Conservation (phyloP, 2,329 filamentous ascomycete genomes). For the Colletotrichum sp. region DNA sequence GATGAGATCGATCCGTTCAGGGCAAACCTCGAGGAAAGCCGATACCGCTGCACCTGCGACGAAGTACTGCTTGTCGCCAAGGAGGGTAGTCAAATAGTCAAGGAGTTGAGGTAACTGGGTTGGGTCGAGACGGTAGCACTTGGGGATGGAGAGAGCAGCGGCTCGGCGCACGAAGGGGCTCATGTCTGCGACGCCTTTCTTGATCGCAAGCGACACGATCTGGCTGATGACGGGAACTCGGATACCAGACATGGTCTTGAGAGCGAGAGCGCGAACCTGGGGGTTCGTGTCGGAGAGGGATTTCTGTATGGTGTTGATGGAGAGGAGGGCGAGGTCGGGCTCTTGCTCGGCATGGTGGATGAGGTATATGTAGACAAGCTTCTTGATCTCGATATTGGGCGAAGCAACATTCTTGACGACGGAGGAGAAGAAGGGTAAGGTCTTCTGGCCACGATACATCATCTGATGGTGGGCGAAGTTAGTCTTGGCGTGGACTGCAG, state of each 20-base stretch:
- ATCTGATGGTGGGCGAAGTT: slow-evolving; percentile 63
- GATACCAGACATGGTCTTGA: slow-evolving; percentile 97
- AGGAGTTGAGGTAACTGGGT: slow-evolving; percentile 83
- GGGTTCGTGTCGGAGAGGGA: slow-evolving; percentile 92
- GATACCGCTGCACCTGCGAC: slow-evolving; percentile 94
- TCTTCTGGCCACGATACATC: slow-evolving; percentile 92
- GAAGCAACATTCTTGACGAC: slow-evolving; percentile 98
- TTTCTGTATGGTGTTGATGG: slow-evolving; percentile 99
- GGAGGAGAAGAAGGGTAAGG: slow-evolving; percentile 92
- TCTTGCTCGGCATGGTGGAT: slow-evolving; percentile 96
- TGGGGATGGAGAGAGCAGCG: slow-evolving; percentile 91
- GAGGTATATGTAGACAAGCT: slow-evolving; percentile 98
- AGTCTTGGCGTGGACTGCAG: slow-evolving; percentile 16
- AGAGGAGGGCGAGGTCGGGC: slow-evolving; percentile 91
- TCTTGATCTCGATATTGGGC: slow-evolving; percentile 93
- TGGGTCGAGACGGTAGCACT: slow-evolving; percentile 92
- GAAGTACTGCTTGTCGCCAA: slow-evolving; percentile 94
- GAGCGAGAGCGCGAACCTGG: slow-evolving; percentile 86
- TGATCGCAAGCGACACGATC: slow-evolving; percentile 95
- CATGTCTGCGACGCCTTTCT: slow-evolving; percentile 92
- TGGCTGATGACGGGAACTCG: slow-evolving; percentile 97
- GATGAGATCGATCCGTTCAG: slow-evolving; percentile 84
- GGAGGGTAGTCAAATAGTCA: slow-evolving; percentile 77
- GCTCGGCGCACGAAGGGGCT: slow-evolving; percentile 92
- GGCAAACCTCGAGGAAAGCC: slow-evolving; percentile 88